Base-by-base conservation (phyloP, 192 early-diverging fungal species). In the Pilaira anomala region DNA sequence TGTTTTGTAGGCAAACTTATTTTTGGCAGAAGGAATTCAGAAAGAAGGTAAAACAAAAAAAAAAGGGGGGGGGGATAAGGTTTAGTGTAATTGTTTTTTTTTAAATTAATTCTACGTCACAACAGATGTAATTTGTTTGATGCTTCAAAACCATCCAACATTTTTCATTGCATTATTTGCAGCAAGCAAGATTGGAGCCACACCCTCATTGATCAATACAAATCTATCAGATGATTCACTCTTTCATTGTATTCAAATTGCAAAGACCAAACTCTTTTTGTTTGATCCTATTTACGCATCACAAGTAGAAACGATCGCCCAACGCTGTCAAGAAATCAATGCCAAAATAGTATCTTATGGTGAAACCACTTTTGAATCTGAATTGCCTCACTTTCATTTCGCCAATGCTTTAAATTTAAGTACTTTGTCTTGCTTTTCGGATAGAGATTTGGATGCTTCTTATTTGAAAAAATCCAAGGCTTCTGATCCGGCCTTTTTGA, bases 161-260 rank as follows among this genome's bases (percentile, higher is more conserved):
- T 87, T 86, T 59, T 61, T 87, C 41, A 69, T 82, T 36, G 36
- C 65, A 3, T 78, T 76, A 65, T 73, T 89, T 9, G 83, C 78
- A 0, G 59, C 84, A 28, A 62, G 72, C 39, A 88, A 89, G 63
- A 76, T 89, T 28, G 85, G 82, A 3, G 78, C 65, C 1, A 64
- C 74, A 0, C 71, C 80, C 4, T 80, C 83, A 11, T 74, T 88
- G 25, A 79, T 89, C 66, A 89, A 89, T 75, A 83, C 73, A 42
- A 80, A 85, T 52, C 61, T 87, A 39, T 55, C 65, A 12, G 78
- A 75, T 0, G 49, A 62, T 5, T 66, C 72, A 0, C 60, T 83
- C 3, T 9, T 74, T 11, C 77, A 83, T 46, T 75, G 70, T 18
- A 62, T 83, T 48, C 75, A 72, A 29, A 60, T 77, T 2, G 66